These are phyloP conservation scores for Trichoderma erinaceum DNA, from an alignment of 495 filamentous ascomycete species.

Conservation along the genomic window DNA sequence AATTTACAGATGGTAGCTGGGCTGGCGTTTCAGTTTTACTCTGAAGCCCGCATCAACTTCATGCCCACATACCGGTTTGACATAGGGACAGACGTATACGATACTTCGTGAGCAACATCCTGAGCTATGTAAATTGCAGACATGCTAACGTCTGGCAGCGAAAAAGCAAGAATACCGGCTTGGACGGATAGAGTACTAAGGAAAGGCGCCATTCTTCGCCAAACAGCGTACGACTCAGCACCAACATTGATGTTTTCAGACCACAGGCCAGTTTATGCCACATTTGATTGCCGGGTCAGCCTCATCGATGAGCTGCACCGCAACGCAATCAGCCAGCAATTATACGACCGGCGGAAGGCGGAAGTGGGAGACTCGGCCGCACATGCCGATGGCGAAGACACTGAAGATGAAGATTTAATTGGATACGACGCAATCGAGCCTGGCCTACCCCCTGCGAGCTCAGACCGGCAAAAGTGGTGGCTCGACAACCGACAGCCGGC, in stretches of 20 bases:
- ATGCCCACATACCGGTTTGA: conserved; percentile 95
- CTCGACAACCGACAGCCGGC: conserved; percentile 77
- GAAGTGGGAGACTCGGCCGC: conserved; percentile 47
- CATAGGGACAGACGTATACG: conserved; percentile 77
- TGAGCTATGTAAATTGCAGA: background rate
- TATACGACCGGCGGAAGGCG: conserved; percentile 63
- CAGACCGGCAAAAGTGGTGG: conserved; percentile 91
- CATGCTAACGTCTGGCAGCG: conserved; percentile 41
- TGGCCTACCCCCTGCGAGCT: conserved; percentile 82
- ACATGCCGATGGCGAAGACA: conserved; percentile 43
- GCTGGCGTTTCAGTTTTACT: conserved; percentile 81
- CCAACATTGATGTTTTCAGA: conserved; percentile 76
- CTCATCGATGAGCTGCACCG: conserved; percentile 69
- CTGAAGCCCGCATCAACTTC: conserved; percentile 78
- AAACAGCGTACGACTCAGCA: conserved; percentile 71
- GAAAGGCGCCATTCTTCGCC: conserved; percentile 75
- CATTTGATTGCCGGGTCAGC: conserved; percentile 75
- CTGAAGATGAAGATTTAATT: conserved; percentile 68
- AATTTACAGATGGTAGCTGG: conserved; percentile 96
- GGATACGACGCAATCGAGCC: conserved; percentile 70
- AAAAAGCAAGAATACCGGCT: conserved; percentile 90
- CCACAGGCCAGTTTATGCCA: conserved; percentile 86
- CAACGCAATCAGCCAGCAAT: conserved; percentile 58
- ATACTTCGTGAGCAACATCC: conserved; percentile 68
- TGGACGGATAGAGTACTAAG: conserved; percentile 94